Percentiles rank a stretch among this genome's conserved stretches.
These are phyloP conservation scores for Micractinium sp. DNA, from an alignment of 139 green algal genomes.

Conservation along the genomic window DNA sequence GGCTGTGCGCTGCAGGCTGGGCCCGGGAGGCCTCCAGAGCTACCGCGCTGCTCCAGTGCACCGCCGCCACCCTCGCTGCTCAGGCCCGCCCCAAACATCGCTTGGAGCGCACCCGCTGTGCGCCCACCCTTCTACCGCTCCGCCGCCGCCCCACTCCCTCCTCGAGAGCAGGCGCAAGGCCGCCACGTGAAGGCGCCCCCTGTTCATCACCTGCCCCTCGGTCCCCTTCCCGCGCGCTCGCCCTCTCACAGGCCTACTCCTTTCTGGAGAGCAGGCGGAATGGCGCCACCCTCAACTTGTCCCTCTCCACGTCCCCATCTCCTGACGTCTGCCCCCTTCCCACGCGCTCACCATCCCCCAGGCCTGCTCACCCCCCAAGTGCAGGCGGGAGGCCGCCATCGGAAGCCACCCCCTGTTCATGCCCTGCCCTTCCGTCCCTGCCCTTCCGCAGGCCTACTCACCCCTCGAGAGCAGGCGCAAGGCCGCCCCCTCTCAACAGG, in stretches of 20 bases:
- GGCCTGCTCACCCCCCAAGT: constrained; percentile 17
- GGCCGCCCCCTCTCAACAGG: too few species aligned
- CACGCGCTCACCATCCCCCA: background rate
- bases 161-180: background rate
- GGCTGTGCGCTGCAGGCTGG: background rate
- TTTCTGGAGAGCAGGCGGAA: constrained; percentile 19
- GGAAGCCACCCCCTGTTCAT: too few species aligned
- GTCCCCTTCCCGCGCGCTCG: background rate
- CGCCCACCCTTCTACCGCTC: too few species aligned
- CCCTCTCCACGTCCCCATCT: too few species aligned
- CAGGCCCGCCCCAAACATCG: too few species aligned
- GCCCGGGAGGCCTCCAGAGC: background rate
- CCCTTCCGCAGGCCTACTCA: too few species aligned
- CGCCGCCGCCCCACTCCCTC: background rate
- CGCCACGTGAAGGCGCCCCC: background rate
- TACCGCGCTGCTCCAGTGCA: background rate
- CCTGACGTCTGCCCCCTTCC: background rate
- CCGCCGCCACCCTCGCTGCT: background rate
- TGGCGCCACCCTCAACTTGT: background rate
- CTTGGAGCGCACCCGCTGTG: too few species aligned
- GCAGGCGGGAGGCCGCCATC: background rate
- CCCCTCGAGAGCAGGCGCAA: too few species aligned
- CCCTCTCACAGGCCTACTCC: constrained; percentile 13
- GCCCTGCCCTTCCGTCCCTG: too few species aligned
- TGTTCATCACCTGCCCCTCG: too few species aligned